A percentile compares a stretch with the other conserved stretches of the same genome.
Conservation (phyloP, 768 basidiomycete genomes). For the Leccinellum luteum region DNA sequence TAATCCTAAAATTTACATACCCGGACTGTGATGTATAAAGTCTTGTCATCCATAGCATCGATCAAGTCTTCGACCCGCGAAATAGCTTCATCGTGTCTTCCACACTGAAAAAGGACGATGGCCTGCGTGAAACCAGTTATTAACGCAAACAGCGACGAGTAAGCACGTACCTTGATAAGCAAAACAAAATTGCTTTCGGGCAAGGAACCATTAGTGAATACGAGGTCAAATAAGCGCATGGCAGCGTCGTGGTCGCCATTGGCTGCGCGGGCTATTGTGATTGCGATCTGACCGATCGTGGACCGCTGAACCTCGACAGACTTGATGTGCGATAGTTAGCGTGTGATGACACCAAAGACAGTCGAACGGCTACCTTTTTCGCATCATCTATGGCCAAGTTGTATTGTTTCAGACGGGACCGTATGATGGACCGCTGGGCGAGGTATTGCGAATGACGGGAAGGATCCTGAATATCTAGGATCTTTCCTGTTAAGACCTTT, state of each 20-base stretch:
- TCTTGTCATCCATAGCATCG: not conserved
- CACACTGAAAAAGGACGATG: constrained; percentile 6
- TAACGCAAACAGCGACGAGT: rapidly evolving
- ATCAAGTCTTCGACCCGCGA: constrained; percentile 6
- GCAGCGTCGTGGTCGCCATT: constrained; percentile 4
- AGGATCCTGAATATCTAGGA: not conserved
- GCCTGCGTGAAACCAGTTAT: not conserved
- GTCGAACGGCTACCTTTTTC: not conserved
- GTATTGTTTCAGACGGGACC: not conserved
- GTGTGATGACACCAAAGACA: too few relatives aligned
- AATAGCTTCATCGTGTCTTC: not conserved
- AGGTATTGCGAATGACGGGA: not conserved
- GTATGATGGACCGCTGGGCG: not conserved
- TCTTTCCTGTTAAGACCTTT: not conserved
- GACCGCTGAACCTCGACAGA: constrained; percentile 8
- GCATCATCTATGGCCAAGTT: constrained; percentile 6
- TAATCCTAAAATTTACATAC: not conserved
- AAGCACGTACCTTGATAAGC: constrained; percentile 5
- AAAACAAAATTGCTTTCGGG: constrained; percentile 9
- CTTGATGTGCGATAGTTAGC: not conserved
- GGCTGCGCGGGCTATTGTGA: not conserved
- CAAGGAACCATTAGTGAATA: not conserved
- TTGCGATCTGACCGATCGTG: constrained; percentile 10
- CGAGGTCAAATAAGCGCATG: constrained; percentile 8
- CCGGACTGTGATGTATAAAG: not conserved